Conservation (phyloP, 495 filamentous ascomycete genomes). For the Hypoxylon crocopeplum region DNA sequence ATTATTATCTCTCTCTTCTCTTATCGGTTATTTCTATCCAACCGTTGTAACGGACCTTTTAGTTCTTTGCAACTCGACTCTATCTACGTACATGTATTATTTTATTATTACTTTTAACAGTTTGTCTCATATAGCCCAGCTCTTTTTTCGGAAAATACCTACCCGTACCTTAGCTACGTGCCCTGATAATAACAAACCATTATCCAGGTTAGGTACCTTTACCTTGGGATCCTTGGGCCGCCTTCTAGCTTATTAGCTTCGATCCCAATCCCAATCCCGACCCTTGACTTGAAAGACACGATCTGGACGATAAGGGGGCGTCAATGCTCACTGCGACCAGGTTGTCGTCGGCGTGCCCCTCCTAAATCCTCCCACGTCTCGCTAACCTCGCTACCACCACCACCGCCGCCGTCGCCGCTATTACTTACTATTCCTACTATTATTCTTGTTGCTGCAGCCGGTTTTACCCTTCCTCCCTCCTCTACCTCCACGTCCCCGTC, state of each 20-base stretch:
- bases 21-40: constrained; percentile 1
- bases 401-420: background rate
- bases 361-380: constrained; percentile 37
- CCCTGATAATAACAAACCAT: constrained; percentile 36
- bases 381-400: background rate
- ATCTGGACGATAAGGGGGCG: constrained; percentile 28
- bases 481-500: background rate
- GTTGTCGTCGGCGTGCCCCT: constrained; percentile 38
- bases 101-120: too few species aligned
- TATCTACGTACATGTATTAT: background rate
- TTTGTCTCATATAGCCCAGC: too few species aligned
- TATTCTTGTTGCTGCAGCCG: constrained; percentile 27
- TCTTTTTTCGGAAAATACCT: background rate
- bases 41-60: too few species aligned
- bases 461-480: background rate
- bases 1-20: background rate
- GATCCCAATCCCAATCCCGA: constrained; percentile 10
- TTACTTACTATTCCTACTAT: constrained; percentile 4
- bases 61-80: background rate
- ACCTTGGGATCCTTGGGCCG: background rate
- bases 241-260: constrained; percentile 13
- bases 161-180: too few species aligned
- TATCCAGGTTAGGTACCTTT: constrained; percentile 7
- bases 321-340: constrained; percentile 38
- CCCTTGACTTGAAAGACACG: constrained; percentile 6